A percentile compares a stretch with the other conserved stretches of the same genome.
phyloP scores from a whole-genome alignment of 768 basidiomycete species.

The Macrocybe gigantea region DNA sequence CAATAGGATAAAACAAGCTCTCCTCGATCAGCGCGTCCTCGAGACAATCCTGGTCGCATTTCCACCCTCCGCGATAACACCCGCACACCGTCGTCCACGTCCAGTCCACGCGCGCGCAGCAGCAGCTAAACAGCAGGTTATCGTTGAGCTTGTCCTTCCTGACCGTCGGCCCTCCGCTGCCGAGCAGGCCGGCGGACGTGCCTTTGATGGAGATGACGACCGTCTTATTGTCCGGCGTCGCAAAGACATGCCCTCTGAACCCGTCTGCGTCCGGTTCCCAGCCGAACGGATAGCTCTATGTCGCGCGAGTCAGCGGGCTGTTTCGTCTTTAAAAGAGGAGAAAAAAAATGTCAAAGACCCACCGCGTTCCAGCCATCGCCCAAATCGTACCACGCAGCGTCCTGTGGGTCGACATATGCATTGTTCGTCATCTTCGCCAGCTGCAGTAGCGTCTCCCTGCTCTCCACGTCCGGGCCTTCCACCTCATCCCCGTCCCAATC shows the following conservation, averaged over 20 bases:
- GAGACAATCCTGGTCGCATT: conserved; percentile 77
- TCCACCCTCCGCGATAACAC: conserved; percentile 76
- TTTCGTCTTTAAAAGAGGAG: background rate
- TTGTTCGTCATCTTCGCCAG: conserved; percentile 96
- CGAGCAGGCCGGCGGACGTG: conserved; percentile 72
- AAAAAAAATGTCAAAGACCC: conserved; percentile 10
- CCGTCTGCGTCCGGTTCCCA: conserved; percentile 89
- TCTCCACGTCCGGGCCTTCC: conserved; percentile 68
- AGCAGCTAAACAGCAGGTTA: conserved; percentile 89
- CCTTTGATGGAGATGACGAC: conserved; percentile 91
- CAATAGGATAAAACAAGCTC: conserved; percentile 85
- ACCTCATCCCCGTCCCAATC: conserved; percentile 77
- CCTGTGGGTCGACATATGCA: conserved; percentile 67
- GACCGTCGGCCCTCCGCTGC: conserved; percentile 76
- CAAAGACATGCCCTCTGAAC: conserved; percentile 89
- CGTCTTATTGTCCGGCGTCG: conserved; percentile 74
- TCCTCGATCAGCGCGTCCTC: conserved; percentile 72
- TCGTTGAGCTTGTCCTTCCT: conserved; percentile 94
- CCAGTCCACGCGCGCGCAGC: conserved; percentile 90
- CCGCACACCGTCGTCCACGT: conserved; percentile 93
- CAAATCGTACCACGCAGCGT: conserved; percentile 74
- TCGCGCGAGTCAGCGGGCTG: no score
- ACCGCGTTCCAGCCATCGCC: conserved; percentile 58
- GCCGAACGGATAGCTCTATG: conserved; percentile 75
- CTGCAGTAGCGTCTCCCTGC: conserved; percentile 65